phyloP scores from a whole-genome alignment of 345 rosid species.

The Pseudoturritis turrita region DNA sequence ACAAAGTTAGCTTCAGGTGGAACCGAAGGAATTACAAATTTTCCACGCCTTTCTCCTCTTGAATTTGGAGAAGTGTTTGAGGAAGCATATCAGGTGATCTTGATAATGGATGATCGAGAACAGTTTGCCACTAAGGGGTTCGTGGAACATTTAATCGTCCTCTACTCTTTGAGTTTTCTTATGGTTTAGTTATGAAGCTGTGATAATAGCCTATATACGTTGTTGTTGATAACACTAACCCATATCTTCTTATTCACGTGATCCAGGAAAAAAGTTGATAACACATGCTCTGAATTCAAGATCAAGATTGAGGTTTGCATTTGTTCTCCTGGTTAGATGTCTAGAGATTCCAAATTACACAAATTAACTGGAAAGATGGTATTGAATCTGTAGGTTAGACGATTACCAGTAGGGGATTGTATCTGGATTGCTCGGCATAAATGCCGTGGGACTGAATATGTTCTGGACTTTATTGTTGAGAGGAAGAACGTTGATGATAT shows the following conservation, averaged over 20 bases:
- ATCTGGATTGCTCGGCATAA: conserved; percentile 92
- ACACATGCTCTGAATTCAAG: conserved; percentile 56
- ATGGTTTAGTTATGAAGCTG: neutral
- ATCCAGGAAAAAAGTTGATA: conserved; percentile 52
- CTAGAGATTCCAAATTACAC: neutral
- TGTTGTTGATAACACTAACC: conserved; percentile 31
- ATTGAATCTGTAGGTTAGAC: conserved; percentile 55
- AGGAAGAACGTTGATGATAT: conserved; percentile 83
- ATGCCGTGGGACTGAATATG: conserved; percentile 50
- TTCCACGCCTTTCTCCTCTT: conserved; percentile 63
- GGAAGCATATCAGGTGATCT: conserved; percentile 65
- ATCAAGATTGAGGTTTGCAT: conserved; percentile 52
- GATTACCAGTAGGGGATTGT: conserved; percentile 86
- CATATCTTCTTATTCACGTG: neutral
- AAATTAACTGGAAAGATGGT: neutral
- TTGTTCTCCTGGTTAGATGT: neutral
- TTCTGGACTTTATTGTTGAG: conserved; percentile 93
- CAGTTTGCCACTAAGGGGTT: conserved; percentile 71
- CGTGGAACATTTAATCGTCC: conserved; percentile 20
- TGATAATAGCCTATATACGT: neutral
- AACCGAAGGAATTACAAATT: conserved; percentile 27
- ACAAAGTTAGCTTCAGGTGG: conserved; percentile 35
- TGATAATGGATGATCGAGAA: conserved; percentile 80
- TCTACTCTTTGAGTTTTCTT: neutral
- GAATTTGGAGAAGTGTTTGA: conserved; percentile 68